A percentile compares a stretch with the other conserved stretches of the same genome.
These are phyloP conservation scores for Scenedesmus sp. DNA, from an alignment of 163 green algal genomes.

Conservation along the genomic window DNA sequence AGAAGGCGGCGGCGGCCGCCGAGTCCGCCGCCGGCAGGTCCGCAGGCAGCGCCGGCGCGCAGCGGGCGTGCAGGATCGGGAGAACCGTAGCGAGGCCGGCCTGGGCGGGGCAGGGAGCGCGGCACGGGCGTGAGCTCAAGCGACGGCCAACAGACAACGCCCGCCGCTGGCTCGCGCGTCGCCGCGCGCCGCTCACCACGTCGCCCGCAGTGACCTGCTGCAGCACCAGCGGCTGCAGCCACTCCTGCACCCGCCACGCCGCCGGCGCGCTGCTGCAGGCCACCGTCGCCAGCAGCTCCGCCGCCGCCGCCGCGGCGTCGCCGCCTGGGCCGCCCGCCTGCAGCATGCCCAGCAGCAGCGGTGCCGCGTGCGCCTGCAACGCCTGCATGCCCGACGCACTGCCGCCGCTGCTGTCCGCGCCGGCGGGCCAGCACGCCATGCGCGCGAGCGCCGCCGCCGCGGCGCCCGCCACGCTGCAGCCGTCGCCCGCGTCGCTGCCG, in stretches of 20 bases:
- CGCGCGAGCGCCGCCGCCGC: not conserved
- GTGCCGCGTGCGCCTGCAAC: constrained; percentile 1
- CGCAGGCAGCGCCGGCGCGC: constrained; percentile 15
- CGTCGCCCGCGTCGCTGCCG: too few relatives aligned
- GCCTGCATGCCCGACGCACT: constrained; percentile 14
- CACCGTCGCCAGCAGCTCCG: constrained; percentile 21
- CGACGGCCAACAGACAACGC: not conserved
- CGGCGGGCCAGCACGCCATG: too few relatives aligned
- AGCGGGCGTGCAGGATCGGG: constrained; percentile 3
- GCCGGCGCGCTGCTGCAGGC: constrained; percentile 22
- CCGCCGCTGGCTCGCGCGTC: too few relatives aligned
- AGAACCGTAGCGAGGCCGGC: not conserved
- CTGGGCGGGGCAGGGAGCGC: not conserved
- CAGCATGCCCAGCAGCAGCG: constrained; percentile 1
- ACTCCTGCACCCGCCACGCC: constrained; percentile 38
- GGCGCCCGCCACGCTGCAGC: constrained; percentile 13
- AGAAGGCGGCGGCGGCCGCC: constrained; percentile 30
- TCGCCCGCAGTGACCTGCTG: not conserved
- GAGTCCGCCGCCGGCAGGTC: constrained; percentile 2
- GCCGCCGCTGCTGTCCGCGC: not conserved
- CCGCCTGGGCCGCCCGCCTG: not conserved
- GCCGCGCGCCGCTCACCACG: not conserved
- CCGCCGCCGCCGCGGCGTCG: not conserved
- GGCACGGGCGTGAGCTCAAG: not conserved
- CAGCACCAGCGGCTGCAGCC: constrained; percentile 38